Evolutionary conservation across 768 basidiomycete species (phyloP).

Genomic region (Lyophyllum decastes): DNA sequence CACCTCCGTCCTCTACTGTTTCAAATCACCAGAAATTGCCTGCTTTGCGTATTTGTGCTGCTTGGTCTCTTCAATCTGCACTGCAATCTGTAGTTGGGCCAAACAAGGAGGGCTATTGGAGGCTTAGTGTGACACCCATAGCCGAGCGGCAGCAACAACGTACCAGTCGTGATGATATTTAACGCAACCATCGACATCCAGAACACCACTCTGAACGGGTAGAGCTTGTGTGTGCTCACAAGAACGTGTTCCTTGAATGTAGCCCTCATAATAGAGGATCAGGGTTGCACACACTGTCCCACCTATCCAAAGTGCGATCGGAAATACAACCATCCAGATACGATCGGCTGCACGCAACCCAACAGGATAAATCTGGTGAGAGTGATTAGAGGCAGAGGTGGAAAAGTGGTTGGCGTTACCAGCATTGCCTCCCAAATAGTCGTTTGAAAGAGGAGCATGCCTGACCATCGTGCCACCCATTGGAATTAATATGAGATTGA

Average conservation of each 20-base stretch:
- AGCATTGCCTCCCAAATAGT: constrained; percentile 19
- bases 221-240: constrained; percentile 10
- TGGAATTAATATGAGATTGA: not conserved
- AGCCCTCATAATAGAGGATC: constrained; percentile 10
- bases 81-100: not conserved
- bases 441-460: constrained; percentile 13
- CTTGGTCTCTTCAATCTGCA: not conserved
- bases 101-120: constrained; percentile 1
- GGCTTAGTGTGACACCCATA: not conserved
- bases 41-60: not conserved
- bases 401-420: not conserved
- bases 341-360: not conserved
- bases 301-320: not conserved
- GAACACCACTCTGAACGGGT: constrained; percentile 10
- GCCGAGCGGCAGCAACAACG: not conserved
- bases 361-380: constrained; percentile 8
- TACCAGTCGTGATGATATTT: constrained; percentile 17
- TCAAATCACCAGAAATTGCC: not conserved
- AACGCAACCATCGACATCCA: constrained; percentile 17
- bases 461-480: not conserved
- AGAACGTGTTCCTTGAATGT: constrained; percentile 6
- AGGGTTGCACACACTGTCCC: not conserved
- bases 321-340: not conserved
- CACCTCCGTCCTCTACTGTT: not conserved
- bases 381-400: not conserved